phyloP scores from a whole-genome alignment of 2,329 filamentous ascomycete genomes.

The Phyllosticta citribraziliensis region DNA sequence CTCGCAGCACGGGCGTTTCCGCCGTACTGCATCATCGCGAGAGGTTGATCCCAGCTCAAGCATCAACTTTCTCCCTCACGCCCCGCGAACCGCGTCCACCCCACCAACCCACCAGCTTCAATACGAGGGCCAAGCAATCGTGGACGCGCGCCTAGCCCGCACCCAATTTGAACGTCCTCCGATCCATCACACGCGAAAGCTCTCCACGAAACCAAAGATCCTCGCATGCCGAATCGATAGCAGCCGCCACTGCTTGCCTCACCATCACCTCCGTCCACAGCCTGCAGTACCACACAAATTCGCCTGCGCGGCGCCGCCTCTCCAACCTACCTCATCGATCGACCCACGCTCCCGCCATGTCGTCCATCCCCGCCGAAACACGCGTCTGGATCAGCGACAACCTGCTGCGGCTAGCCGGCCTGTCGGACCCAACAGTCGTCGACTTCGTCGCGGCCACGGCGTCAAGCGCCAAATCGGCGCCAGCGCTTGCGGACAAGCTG shows the following conservation, averaged over 20 bases:
- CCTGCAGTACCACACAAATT: background rate
- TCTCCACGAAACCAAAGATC: background rate
- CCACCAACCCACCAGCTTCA: background rate
- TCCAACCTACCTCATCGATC: background rate
- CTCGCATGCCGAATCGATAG: background rate
- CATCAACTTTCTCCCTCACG: background rate
- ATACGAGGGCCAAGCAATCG: background rate
- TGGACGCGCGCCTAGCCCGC: background rate
- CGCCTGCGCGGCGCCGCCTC: background rate
- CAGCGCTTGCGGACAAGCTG: conserved; percentile 42
- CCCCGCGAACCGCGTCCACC: background rate
- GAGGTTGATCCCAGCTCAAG: background rate
- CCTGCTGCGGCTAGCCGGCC: conserved; percentile 44
- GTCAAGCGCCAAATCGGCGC: conserved; percentile 38
- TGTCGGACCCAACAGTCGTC: conserved; percentile 45
- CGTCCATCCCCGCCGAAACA: background rate
- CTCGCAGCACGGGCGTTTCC: background rate
- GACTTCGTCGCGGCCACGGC: conserved; percentile 49
- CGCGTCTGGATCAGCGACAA: conserved; percentile 36
- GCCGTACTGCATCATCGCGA: background rate
- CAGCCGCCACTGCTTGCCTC: background rate
- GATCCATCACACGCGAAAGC: background rate
- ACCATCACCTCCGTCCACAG: background rate
- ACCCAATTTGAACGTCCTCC: background rate
- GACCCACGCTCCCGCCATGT: background rate